phyloP scores from a whole-genome alignment of 371 early-diverging fungal genomes.

The Mucor circinelloides region DNA sequence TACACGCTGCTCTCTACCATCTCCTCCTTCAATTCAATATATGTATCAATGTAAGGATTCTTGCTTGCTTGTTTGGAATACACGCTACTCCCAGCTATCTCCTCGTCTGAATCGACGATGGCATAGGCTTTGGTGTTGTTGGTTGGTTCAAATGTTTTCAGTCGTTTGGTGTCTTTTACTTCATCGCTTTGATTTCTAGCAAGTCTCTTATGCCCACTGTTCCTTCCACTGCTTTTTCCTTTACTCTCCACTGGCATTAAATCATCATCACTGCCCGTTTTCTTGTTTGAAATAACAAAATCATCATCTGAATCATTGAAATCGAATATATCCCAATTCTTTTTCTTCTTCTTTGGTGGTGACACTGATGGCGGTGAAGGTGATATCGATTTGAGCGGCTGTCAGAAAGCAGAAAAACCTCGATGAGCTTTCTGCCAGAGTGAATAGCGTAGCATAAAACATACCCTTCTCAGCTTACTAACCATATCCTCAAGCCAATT shows the following conservation, averaged over 20 bases:
- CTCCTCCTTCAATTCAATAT: no score
- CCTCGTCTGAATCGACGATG: not conserved
- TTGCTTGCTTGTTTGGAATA: not conserved
- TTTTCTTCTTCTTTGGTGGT: not conserved
- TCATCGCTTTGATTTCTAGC: not conserved
- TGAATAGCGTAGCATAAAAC: not conserved
- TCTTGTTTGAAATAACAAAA: not conserved
- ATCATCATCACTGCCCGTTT: not conserved
- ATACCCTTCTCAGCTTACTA: not conserved
- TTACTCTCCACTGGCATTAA: not conserved
- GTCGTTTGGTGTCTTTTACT: not conserved
- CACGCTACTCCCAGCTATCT: not conserved
- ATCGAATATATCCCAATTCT: not conserved
- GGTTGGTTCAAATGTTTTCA: not conserved
- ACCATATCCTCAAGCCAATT: constrained; percentile 2
- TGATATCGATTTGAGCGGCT: not conserved
- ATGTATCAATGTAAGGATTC: no score
- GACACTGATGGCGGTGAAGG: not conserved
- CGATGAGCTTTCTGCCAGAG: not conserved
- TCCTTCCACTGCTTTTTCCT: not conserved
- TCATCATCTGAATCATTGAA: not conserved
- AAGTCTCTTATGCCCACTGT: not conserved
- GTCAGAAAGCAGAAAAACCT: not conserved
- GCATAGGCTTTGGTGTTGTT: not conserved
- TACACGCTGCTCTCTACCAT: no score